Conservation (phyloP, 306 rosid genomes). For the Urtica urens region DNA sequence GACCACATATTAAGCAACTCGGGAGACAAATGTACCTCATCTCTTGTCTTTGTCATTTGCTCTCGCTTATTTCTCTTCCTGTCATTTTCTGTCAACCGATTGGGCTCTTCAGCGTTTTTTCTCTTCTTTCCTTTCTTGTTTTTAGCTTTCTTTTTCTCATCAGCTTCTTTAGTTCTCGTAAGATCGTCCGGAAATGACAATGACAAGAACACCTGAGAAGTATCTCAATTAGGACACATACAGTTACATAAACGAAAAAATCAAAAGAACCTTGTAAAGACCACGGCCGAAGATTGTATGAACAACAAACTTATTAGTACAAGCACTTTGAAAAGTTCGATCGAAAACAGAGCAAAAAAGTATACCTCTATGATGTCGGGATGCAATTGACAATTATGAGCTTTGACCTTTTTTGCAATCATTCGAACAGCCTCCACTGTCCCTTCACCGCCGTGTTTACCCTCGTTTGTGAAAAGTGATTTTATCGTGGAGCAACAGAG, state of each 20-base stretch:
- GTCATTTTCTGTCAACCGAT: slow-evolving; percentile 48
- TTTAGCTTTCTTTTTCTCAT: slow-evolving; percentile 41
- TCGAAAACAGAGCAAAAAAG: background rate
- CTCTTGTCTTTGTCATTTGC: slow-evolving; percentile 47
- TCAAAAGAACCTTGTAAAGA: too few relatives aligned
- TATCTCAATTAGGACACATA: too few relatives aligned
- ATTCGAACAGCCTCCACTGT: slow-evolving; percentile 82
- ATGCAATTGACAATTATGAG: slow-evolving; percentile 62
- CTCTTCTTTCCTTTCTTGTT: slow-evolving; percentile 50
- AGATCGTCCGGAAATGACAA: slow-evolving; percentile 75
- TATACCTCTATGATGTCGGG: slow-evolving; percentile 72
- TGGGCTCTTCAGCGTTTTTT: slow-evolving; percentile 45
- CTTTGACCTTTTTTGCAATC: slow-evolving; percentile 77
- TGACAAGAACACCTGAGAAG: slow-evolving; percentile 69
- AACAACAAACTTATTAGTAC: background rate
- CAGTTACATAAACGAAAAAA: too few relatives aligned
- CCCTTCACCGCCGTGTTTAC: slow-evolving; percentile 85
- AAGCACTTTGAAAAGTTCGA: background rate
- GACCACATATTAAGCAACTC: background rate
- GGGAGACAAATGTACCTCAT: slow-evolving; percentile 48
- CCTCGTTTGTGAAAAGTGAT: slow-evolving; percentile 70
- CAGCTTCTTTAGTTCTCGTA: slow-evolving; percentile 45
- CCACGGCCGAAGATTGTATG: too few relatives aligned
- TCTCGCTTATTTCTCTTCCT: slow-evolving; percentile 61
- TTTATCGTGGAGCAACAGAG: slow-evolving; percentile 60